Conservation (phyloP, 768 basidiomycete species). For the Collybia sordida region DNA sequence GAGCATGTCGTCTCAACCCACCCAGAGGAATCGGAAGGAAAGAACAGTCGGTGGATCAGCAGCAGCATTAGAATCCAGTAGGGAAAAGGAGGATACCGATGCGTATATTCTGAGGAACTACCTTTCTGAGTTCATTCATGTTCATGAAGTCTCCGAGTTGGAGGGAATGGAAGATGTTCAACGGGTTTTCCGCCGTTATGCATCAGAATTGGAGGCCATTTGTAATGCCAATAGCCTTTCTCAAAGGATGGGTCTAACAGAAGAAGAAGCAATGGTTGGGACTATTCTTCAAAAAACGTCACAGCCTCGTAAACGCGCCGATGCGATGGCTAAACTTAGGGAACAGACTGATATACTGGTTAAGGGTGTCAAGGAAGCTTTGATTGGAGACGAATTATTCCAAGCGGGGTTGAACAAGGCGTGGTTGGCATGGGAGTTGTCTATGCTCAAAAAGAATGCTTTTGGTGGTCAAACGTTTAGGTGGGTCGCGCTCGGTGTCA, state of each 20-base stretch:
- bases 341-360: constrained; percentile 57
- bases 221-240: constrained; percentile 44
- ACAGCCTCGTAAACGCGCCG: constrained; percentile 51
- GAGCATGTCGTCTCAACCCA: constrained; percentile 8
- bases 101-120: constrained; percentile 25
- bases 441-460: constrained; percentile 26
- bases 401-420: constrained; percentile 43
- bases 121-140: constrained; percentile 28
- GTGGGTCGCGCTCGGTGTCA: constrained; percentile 56
- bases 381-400: constrained; percentile 47
- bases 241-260: no score
- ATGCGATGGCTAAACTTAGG: constrained; percentile 53
- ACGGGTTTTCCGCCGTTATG: constrained; percentile 40
- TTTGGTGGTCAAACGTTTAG: constrained; percentile 66
- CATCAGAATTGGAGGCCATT: constrained; percentile 44
- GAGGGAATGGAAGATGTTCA: constrained; percentile 27
- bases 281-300: constrained; percentile 66
- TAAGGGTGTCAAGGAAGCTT: constrained; percentile 43
- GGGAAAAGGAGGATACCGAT: constrained; percentile 18
- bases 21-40: constrained; percentile 9
- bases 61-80: constrained; percentile 13
- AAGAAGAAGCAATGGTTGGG: constrained; percentile 63
- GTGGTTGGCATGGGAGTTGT: constrained; percentile 58
- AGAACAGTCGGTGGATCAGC: constrained; percentile 17
- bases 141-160: constrained; percentile 13